Evolutionary conservation across 164 flowering plant genomes (phyloP).

Genomic region (Macadamia tetraphylla): DNA sequence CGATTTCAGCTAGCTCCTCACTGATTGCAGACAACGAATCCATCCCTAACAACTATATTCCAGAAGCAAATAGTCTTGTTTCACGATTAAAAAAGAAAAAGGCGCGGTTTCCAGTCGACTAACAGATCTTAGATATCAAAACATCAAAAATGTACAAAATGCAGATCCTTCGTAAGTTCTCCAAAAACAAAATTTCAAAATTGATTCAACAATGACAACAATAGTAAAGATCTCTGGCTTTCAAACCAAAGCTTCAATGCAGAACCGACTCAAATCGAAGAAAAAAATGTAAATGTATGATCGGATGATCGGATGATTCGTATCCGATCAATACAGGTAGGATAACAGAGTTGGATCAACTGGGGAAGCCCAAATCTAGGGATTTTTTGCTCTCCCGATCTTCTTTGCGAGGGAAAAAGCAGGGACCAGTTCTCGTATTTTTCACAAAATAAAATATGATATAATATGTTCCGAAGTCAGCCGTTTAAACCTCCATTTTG

Average conservation of each 20-base stretch:
- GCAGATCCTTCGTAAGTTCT: neutral
- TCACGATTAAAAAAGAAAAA: neutral
- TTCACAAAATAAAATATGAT: neutral
- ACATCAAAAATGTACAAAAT: neutral
- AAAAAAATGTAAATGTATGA: neutral
- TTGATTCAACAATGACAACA: neutral
- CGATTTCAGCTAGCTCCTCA: constrained; percentile 79
- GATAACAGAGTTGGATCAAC: neutral
- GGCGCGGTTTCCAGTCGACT: neutral
- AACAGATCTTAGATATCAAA: neutral
- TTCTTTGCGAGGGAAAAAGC: neutral
- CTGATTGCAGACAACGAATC: constrained; percentile 59
- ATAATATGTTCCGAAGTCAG: neutral
- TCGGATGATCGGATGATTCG: neutral
- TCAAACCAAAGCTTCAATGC: neutral
- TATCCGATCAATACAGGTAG: constrained; percentile 1
- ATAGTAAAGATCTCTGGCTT: neutral
- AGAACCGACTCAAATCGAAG: neutral
- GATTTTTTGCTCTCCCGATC: constrained; percentile 3
- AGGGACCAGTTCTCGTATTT: constrained; percentile 2
- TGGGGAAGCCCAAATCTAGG: neutral
- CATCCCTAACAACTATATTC: constrained; percentile 22
- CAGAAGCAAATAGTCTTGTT: neutral
- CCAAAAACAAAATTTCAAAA: neutral
- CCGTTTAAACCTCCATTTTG: too few relatives aligned